Base-by-base conservation (phyloP, 208 protist species). In the Vickermania spadyakhi region DNA sequence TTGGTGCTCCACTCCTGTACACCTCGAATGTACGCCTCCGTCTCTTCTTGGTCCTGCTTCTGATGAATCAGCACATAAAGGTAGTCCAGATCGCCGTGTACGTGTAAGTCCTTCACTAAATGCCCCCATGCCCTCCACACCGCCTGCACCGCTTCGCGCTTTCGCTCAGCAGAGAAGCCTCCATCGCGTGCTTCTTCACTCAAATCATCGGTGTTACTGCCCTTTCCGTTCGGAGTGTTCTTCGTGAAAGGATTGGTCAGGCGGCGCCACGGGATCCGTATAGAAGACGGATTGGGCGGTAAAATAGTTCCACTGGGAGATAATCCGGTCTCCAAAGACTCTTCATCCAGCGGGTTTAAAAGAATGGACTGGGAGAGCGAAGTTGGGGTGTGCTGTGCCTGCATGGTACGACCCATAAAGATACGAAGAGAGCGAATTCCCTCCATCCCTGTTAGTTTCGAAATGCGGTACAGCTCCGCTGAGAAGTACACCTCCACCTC, bases 401-500 rank as follows among this genome's bases (percentile, higher is more conserved):
- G 79, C 81, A 94, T 94, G 11, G 60, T 56, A 2, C 62, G 66
- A 21, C 86, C 86, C 66, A 91, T 81, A 66, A 91, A 94, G 14
- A 65, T 73, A 3, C 86, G 80, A 3, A 94, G 71, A 28, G 64
- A 55, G 21, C 66, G 52, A n/a, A 94, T 57, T 26, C 86, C 86
- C 54, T 75, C 68, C 5, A 64, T 59, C 31, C 86, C 86, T 53
- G 90, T 41, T 0, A 70, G 61, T 25, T 82, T 67, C 23, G 85
- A 60, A 29, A 91, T 64, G 52, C 86, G 68, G 58, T 86, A 91
- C 21, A 94, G 63, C 41, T 94, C 83, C 0, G 83, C 62, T 1
- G 83, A 94, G 54, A 94, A 94, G 67, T 94, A 94, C 26, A 94
- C 73, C 58, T 94, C 79, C 21, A 94, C 73, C 22, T 72, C 68